Base-by-base conservation (phyloP, 768 basidiomycete genomes). In the Trametes sanguinea region DNA sequence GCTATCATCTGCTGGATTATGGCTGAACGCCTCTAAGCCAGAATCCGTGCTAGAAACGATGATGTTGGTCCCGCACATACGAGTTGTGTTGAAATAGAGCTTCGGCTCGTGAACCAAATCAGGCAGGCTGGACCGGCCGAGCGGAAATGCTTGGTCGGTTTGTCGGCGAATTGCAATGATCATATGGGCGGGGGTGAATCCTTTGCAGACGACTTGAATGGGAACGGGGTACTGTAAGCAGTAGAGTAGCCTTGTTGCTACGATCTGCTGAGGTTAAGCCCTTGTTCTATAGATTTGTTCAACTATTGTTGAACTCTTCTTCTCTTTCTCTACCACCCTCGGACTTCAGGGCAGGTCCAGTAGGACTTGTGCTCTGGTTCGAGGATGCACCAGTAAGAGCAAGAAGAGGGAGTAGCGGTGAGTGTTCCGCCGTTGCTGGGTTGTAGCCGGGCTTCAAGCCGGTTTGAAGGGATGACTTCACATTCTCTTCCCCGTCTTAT, bases 401-500 rank as follows among this genome's bases (percentile, higher is more conserved):
- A 51, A 35, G 35, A 44, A 39, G 39, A 17, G 40, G 22, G 10
- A 52, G 63, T 55, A 54, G 60, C 52, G 58, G 50, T 52, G 50
- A 52, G 56, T 48, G 37, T 57, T n/a, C n/a, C n/a, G n/a, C 22
- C 16, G 17, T 37, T 37, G 8, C 30, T 37, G 32, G 14, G 9
- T 46, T 44, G 9, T 17, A 57, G 45, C 16, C 22, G 46, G 33
- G 56, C 30, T 35, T 50, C 5, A 17, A 48, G 33, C 46, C 46
- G 7, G 6, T 39, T 55, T 44, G n/a, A 57, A 51, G 50, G 54
- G 87, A 89, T 89, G 88, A 87, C 83, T 80, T 81, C 80, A 39
- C 32, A 83, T 90, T 90, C 89, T 90, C 88, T 91, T 90, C 89
- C 89, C 89, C 89, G 88, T 87, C 89, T 76, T 90, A 90, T 72